These are phyloP conservation scores for Daldinia sp. DNA, from an alignment of 2,329 filamentous ascomycete species.

Conservation along the genomic window DNA sequence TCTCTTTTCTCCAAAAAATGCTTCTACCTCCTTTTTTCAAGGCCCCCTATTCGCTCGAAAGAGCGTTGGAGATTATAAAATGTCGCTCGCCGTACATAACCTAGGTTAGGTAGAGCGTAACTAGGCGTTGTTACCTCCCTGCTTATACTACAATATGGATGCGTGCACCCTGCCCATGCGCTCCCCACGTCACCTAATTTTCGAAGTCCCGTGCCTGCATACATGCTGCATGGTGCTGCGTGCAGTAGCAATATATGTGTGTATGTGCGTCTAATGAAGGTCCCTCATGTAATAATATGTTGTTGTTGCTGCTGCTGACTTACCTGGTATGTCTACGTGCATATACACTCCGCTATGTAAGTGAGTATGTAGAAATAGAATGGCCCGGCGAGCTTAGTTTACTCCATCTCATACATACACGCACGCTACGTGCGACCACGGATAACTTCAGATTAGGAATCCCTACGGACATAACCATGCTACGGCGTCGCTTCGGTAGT, in stretches of 20 bases:
- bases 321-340: background rate
- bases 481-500: constrained; percentile 19
- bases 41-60: constrained; percentile 5
- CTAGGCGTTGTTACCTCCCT: background rate
- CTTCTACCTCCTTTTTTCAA: background rate
- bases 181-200: constrained; percentile 15
- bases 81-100: constrained; percentile 1
- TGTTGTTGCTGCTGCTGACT: too few relatives aligned
- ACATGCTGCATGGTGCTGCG: constrained; percentile 16
- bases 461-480: background rate
- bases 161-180: background rate
- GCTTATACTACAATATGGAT: background rate
- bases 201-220: constrained; percentile 39
- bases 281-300: too few relatives aligned
- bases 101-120: too few relatives aligned
- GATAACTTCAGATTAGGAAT: constrained; percentile 11
- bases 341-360: constrained; percentile 1
- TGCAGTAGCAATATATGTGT: constrained; percentile 2
- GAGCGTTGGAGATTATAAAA: background rate
- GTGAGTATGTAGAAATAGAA: background rate
- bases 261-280: background rate
- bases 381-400: constrained; percentile 3
- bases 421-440: constrained; percentile 8
- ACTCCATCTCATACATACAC: constrained; percentile 1
- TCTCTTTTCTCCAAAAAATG: background rate